Percentiles rank a stretch among this genome's conserved stretches.
Evolutionary conservation across 2,329 filamentous ascomycete genomes (phyloP).

Genomic region (Pseudopithomyces maydicus): DNA sequence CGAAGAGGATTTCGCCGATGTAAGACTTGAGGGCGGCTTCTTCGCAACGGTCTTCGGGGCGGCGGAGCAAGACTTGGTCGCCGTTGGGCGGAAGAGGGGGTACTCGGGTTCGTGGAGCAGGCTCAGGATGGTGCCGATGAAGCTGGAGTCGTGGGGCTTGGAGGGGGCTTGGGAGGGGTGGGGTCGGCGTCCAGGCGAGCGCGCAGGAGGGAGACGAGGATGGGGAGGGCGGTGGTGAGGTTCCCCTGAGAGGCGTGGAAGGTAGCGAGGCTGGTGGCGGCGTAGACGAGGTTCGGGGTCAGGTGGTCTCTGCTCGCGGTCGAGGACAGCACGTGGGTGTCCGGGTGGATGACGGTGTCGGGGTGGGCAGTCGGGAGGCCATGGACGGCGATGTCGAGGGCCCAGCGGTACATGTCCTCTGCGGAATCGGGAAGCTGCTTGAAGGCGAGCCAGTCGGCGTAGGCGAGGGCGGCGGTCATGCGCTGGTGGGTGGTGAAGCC

Average conservation of each 20-base stretch:
- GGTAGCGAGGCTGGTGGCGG: conserved; percentile 77
- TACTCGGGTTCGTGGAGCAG: conserved; percentile 62
- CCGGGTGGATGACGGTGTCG: conserved; percentile 60
- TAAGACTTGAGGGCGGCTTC: conserved; percentile 87
- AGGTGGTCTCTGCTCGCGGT: conserved; percentile 56
- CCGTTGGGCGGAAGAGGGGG: conserved; percentile 75
- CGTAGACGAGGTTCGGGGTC: conserved; percentile 75
- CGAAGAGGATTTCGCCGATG: conserved; percentile 91
- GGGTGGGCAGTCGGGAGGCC: conserved; percentile 53
- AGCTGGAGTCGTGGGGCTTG: conserved; percentile 25
- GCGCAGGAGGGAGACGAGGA: conserved; percentile 82
- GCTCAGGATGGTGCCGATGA: conserved; percentile 34
- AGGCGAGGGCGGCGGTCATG: conserved; percentile 80
- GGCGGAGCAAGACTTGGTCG: conserved; percentile 68
- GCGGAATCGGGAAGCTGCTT: conserved; percentile 70
- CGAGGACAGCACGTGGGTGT: conserved; percentile 66
- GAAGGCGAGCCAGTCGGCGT: conserved; percentile 83
- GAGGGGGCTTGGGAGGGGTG: conserved; percentile 35
- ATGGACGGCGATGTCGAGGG: conserved; percentile 72
- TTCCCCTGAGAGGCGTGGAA: conserved; percentile 75
- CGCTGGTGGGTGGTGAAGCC: conserved; percentile 81
- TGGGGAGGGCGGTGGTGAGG: conserved; percentile 73
- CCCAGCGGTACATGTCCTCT: conserved; percentile 74
- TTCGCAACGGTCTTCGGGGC: conserved; percentile 71
- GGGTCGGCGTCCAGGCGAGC: conserved; percentile 68